phyloP scores from a whole-genome alignment of 2,329 filamentous ascomycete species.

The Colletotrichum liaoningense region DNA sequence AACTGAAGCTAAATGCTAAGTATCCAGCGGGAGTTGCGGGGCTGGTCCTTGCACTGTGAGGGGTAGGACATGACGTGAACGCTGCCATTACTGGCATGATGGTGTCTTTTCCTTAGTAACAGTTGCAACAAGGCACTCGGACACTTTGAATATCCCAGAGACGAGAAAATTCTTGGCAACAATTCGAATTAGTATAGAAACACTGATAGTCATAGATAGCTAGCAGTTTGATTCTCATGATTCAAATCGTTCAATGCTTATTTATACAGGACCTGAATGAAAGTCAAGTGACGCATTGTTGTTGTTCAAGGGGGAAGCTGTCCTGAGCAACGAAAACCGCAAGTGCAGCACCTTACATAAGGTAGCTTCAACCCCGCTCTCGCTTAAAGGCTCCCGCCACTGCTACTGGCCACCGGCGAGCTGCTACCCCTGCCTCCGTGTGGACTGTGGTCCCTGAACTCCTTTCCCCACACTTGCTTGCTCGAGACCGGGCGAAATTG shows the following conservation, averaged over 20 bases:
- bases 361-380: constrained; percentile 33
- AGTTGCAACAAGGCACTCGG: neutral
- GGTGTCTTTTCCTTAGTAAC: neutral
- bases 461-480: constrained; percentile 43
- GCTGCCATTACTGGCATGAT: neutral
- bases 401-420: constrained; percentile 23
- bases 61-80: constrained; percentile 38
- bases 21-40: neutral
- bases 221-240: too few relatives aligned
- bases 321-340: constrained; percentile 13
- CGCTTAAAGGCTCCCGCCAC: constrained; percentile 8
- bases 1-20: neutral
- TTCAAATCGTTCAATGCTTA: too few relatives aligned
- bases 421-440: constrained; percentile 31
- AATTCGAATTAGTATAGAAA: too few relatives aligned
- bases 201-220: too few relatives aligned
- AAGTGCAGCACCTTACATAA: constrained; percentile 29
- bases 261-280: too few relatives aligned
- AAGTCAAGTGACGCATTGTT: neutral
- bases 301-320: constrained; percentile 9
- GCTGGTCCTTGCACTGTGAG: constrained; percentile 32
- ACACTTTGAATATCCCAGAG: too few relatives aligned
- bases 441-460: constrained; percentile 35
- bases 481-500: constrained; percentile 38
- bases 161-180: too few relatives aligned